Conservation (phyloP, 257 asterid species). For the Scutellaria galericulata region DNA sequence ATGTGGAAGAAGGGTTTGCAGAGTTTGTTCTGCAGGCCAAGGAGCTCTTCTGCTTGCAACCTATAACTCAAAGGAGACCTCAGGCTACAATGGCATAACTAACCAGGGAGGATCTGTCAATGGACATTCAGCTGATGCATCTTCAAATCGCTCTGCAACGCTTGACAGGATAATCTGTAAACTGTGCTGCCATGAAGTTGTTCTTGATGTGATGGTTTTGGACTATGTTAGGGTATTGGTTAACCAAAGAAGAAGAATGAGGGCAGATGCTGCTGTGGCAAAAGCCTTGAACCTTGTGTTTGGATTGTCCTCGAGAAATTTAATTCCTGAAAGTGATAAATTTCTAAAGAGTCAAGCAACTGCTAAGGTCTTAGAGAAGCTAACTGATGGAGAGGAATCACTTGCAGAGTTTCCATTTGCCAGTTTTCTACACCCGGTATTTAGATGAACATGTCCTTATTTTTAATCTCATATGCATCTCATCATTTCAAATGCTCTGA, state of each 20-base stretch:
- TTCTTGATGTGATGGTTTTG: slow-evolving; percentile 75
- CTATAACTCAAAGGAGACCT: slow-evolving; percentile 58
- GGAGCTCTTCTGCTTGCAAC: slow-evolving; percentile 75
- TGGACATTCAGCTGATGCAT: slow-evolving; percentile 61
- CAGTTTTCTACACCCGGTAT: slow-evolving; percentile 90
- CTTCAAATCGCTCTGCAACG: slow-evolving; percentile 63
- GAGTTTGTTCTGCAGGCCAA: slow-evolving; percentile 90
- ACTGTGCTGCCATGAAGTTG: slow-evolving; percentile 78
- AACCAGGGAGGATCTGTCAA: slow-evolving; percentile 75
- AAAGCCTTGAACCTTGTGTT: slow-evolving; percentile 65
- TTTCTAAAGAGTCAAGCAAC: slow-evolving; percentile 44
- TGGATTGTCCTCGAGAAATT: slow-evolving; percentile 54
- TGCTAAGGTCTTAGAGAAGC: slow-evolving; percentile 49
- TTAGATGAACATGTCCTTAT: slow-evolving; percentile 29
- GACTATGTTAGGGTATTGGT: slow-evolving; percentile 84
- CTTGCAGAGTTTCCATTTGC: slow-evolving; percentile 96
- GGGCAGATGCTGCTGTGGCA: slow-evolving; percentile 68
- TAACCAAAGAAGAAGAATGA: slow-evolving; percentile 65
- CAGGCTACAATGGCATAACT: slow-evolving; percentile 54
- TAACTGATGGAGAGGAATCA: slow-evolving; percentile 81
- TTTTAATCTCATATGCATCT: slow-evolving; percentile 28
- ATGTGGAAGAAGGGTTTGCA: slow-evolving; percentile 80
- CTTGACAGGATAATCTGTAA: slow-evolving; percentile 78
- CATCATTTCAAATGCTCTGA: slow-evolving; percentile 31
- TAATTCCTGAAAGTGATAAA: slow-evolving; percentile 46